Evolutionary conservation across 805 yeast species (phyloP).

Genomic region (Hyphopichia homilentoma): DNA sequence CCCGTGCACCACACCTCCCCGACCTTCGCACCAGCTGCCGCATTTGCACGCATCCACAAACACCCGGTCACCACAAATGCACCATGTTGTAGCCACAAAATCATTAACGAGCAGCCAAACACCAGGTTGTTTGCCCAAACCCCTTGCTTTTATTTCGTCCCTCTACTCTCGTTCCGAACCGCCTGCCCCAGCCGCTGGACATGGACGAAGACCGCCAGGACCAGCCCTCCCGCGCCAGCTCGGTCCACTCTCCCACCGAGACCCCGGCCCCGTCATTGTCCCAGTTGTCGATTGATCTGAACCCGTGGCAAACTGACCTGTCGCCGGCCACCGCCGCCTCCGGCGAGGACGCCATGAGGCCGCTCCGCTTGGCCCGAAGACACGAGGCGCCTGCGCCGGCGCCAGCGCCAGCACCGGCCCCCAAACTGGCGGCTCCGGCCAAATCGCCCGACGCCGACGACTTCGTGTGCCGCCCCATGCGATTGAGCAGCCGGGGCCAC

Average conservation of each 20-base stretch:
- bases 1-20: no score
- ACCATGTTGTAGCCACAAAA: conserved; percentile 1
- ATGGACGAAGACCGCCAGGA: conserved; percentile 2
- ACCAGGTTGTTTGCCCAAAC: neutral
- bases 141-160: neutral
- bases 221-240: neutral
- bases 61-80: neutral
- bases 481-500: conserved; percentile 17
- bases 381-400: neutral
- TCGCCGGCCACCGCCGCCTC: neutral
- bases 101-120: neutral
- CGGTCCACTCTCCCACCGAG: no score
- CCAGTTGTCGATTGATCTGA: no score
- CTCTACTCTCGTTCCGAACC: neutral
- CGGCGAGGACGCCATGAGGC: no score
- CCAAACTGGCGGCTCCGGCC: conserved; percentile 2
- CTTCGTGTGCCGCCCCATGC: conserved; percentile 36
- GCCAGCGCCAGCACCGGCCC: conserved; percentile 4
- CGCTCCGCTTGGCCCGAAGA: conserved; percentile 5
- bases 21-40: no score
- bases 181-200: no score
- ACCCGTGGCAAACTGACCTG: neutral
- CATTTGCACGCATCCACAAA: no score
- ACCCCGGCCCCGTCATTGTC: no score
- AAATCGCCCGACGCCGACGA: conserved; percentile 17